phyloP scores from a whole-genome alignment of 2,329 filamentous ascomycete genomes.

The Diaporthe amygdali region DNA sequence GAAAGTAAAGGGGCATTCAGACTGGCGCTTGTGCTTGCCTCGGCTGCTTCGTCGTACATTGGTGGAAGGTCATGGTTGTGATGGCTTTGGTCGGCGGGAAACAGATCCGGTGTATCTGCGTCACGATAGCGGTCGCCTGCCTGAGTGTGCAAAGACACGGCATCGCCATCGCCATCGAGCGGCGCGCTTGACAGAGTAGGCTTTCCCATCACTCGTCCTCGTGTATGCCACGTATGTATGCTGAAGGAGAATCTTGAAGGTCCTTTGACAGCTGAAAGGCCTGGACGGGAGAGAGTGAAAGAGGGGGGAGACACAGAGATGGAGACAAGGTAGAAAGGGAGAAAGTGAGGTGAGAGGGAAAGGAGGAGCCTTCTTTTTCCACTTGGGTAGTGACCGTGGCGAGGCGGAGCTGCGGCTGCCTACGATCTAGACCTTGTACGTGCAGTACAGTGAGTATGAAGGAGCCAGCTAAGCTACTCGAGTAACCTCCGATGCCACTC shows the following conservation, averaged over 20 bases:
- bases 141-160: constrained; percentile 36
- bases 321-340: not conserved
- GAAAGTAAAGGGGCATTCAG: constrained; percentile 32
- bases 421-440: not conserved
- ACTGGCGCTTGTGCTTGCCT: constrained; percentile 23
- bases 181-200: constrained; percentile 26
- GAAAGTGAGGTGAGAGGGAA: too few relatives aligned
- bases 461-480: not conserved
- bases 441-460: not conserved
- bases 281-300: not conserved
- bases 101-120: constrained; percentile 41
- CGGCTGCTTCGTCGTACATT: constrained; percentile 46
- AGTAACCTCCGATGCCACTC: not conserved
- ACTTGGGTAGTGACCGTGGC: not conserved
- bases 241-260: too few relatives aligned
- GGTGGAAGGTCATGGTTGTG: constrained; percentile 49
- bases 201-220: constrained; percentile 32
- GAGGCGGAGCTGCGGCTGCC: not conserved
- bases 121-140: constrained; percentile 39
- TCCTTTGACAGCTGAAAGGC: not conserved
- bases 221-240: too few relatives aligned
- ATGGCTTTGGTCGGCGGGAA: not conserved
- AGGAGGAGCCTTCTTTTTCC: not conserved
- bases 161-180: constrained; percentile 32
- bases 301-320: not conserved